phyloP scores from a whole-genome alignment of 371 early-diverging fungal genomes.

The Chytridium lagenaria region DNA sequence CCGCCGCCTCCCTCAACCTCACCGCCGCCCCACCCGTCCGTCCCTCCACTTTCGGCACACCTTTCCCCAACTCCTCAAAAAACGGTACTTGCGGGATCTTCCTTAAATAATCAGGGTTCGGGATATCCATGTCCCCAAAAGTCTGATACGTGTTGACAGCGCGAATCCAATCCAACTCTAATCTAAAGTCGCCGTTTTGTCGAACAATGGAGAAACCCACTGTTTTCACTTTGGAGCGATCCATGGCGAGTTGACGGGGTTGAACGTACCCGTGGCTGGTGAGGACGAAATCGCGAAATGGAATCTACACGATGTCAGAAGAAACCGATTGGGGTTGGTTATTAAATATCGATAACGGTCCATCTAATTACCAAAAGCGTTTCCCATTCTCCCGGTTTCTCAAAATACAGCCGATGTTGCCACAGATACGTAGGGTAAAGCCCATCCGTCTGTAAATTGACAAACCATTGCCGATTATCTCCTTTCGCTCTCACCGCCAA shows the following conservation, averaged over 20 bases:
- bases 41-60: no score
- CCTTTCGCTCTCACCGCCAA: constrained; percentile 81
- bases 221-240: constrained; percentile 80
- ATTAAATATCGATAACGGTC: background rate
- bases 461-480: constrained; percentile 80
- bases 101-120: constrained; percentile 20
- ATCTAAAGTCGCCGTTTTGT: constrained; percentile 81
- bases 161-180: constrained; percentile 92
- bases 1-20: no score
- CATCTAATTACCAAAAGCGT: constrained; percentile 77
- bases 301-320: constrained; percentile 63
- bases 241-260: constrained; percentile 79
- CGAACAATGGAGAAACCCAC: constrained; percentile 87
- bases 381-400: constrained; percentile 90
- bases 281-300: constrained; percentile 88
- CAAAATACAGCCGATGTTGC: constrained; percentile 89
- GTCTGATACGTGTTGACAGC: constrained; percentile 77
- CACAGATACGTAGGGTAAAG: constrained; percentile 82
- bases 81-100: constrained; percentile 2
- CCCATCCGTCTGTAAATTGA: constrained; percentile 87
- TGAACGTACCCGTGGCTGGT: constrained; percentile 88
- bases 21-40: no score
- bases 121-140: constrained; percentile 69
- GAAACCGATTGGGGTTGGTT: background rate
- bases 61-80: background rate